A percentile compares a stretch with the other conserved stretches of the same genome.
phyloP scores from a whole-genome alignment of 148 eudicot species.

The Camellia lanceoleosa region DNA sequence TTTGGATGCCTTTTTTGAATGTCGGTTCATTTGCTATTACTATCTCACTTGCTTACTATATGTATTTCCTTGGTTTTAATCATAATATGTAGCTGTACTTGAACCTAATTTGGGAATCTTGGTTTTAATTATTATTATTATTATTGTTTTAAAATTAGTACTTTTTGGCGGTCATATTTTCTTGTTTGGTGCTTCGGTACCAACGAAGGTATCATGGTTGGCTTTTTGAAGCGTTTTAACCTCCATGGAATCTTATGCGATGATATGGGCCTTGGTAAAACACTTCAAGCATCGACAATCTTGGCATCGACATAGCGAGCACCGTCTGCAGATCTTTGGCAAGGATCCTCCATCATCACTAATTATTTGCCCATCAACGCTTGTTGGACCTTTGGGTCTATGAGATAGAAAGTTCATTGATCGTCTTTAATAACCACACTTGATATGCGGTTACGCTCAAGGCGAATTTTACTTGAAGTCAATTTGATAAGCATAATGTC shows the following conservation, averaged over 20 bases:
- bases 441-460: constrained; percentile 87
- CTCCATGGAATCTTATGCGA: constrained; percentile 98
- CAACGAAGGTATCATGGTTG: constrained; percentile 99
- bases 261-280: constrained; percentile 99
- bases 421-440: constrained; percentile 68
- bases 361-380: constrained; percentile 95
- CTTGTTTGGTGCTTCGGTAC: constrained; percentile 42
- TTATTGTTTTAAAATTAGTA: not conserved
- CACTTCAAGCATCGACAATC: constrained; percentile 96
- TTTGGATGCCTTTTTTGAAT: not conserved
- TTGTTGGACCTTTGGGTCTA: constrained; percentile 99
- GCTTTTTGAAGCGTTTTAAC: constrained; percentile 93
- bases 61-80: not conserved
- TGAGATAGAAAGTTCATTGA: constrained; percentile 98
- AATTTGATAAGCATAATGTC: constrained; percentile 66
- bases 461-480: constrained; percentile 62
- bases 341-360: constrained; percentile 59
- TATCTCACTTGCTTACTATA: not conserved
- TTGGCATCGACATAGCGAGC: constrained; percentile 98
- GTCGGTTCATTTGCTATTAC: not conserved
- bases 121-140: not conserved
- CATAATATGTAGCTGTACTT: not conserved
- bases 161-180: not conserved
- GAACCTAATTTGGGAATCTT: not conserved
- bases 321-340: constrained; percentile 29